Evolutionary conservation across 305 asterid species (phyloP).

Genomic region (Solanum hybrid): DNA sequence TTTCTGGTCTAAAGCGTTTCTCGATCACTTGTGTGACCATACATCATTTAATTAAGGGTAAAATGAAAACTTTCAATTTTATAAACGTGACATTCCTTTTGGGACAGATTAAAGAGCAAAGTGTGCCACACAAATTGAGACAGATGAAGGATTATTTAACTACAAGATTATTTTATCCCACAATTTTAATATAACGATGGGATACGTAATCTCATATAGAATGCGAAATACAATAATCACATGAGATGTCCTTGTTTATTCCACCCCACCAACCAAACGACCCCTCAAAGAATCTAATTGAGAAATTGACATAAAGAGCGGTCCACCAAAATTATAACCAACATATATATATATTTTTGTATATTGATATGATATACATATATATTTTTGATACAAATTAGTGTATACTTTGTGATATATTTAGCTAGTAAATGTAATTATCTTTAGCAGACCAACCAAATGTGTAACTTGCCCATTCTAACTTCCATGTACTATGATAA

Average conservation of each 20-base stretch:
- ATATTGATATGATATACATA: neutral
- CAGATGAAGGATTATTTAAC: neutral
- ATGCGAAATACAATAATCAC: neutral
- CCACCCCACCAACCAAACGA: neutral
- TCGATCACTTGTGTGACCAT: neutral
- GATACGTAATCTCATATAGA: neutral
- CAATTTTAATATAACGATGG: neutral
- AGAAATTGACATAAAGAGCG: neutral
- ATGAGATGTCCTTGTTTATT: neutral
- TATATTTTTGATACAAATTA: neutral
- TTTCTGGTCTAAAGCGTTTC: too few relatives aligned
- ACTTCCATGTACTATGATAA: neutral
- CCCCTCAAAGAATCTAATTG: neutral
- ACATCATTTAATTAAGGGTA: neutral
- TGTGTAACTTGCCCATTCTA: neutral
- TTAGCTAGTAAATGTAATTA: neutral
- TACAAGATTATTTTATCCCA: neutral
- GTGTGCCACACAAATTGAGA: neutral
- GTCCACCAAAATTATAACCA: neutral
- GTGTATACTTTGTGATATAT: neutral
- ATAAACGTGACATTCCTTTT: neutral
- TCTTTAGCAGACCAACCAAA: neutral
- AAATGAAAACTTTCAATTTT: neutral
- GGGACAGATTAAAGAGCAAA: neutral
- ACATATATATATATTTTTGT: neutral